Evolutionary conservation across 1,139 yeast genomes (phyloP), one percentile per base, ranked within the genome.

Genomic region (Magnusiomyces paraingens): DNA sequence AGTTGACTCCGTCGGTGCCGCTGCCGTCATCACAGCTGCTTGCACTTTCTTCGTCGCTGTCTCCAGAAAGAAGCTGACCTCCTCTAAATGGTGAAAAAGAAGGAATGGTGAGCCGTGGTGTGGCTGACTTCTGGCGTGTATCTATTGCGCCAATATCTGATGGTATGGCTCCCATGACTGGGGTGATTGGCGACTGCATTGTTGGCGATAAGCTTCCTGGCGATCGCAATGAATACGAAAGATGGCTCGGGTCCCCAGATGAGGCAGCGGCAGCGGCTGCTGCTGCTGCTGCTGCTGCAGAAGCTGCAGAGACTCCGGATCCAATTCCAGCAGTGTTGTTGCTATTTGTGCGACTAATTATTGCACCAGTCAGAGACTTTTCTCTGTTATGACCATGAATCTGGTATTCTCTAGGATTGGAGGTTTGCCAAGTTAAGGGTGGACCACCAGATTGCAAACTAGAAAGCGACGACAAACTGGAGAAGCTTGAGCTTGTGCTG

Each of bases 401-500:
- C n/a, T 36, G 17, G 40, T 36, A 36, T 36, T 36, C 40, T 36
- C 40, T 36, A 11, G 22, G 49, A 20, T 17, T 35, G 17, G 17
- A 14, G n/a, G 41, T n/a, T 8, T 46, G 40, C 41, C 40, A 35
- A 2, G 41, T 10, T 11, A 21, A 11, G 17, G 29, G 41, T 15
- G 26, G 40, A 8, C 41, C 20, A 3, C 40, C 17, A 10, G 47
- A 46, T 17, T 35, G 49, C 6, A 18, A 17, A 11, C 40, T 29
- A 3, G 49, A 46, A 6, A 35, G 5, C 11, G 49, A 46, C 20
- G 40, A 29, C 41, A 46, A 20, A 5, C 40, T 29, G 3, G 49
- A 46, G 15, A 17, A 46, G 21, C 49, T 46, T 20, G 49, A 46
- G 15, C 29, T 46, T 35, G 49, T 21, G 29, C 49, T 46, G 29